These are phyloP conservation scores for Fomes fomentarius DNA, from an alignment of 1,284 basidiomycete species.

Conservation along the genomic window DNA sequence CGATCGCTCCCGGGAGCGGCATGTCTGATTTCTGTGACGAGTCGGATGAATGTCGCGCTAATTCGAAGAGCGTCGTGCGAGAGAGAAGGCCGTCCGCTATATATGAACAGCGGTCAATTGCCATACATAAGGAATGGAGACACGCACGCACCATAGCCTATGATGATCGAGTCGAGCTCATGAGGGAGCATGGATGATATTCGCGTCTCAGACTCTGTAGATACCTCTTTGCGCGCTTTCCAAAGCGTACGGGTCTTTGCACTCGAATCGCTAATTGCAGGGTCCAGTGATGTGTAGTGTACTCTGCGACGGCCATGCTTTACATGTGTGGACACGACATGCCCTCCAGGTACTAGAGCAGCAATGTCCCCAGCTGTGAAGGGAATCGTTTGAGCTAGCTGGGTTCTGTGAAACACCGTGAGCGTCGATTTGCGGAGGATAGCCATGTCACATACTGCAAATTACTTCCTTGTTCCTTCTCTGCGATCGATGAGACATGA, in stretches of 20 bases:
- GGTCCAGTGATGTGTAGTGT: conserved; percentile 13
- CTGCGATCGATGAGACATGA: conserved; percentile 25
- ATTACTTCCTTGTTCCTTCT: conserved; percentile 21
- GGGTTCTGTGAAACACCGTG: conserved; percentile 9
- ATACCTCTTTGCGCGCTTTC: conserved; percentile 27
- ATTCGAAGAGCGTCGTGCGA: conserved; percentile 42
- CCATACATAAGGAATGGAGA: too few species aligned
- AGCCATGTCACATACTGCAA: not conserved
- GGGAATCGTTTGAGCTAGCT: conserved; percentile 15
- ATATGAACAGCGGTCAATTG: not conserved
- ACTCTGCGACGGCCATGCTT: conserved; percentile 29
- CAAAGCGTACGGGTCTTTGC: conserved; percentile 26
- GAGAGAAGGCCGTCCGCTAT: conserved; percentile 63
- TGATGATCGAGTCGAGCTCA: conserved; percentile 55
- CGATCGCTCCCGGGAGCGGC: conserved; percentile 51
- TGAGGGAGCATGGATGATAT: conserved; percentile 59
- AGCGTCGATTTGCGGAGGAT: not conserved
- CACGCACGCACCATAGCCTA: conserved; percentile 62
- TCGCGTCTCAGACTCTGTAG: conserved; percentile 15
- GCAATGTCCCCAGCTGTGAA: conserved; percentile 17
- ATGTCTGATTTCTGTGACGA: conserved; percentile 44
- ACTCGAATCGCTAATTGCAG: not conserved
- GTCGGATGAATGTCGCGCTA: conserved; percentile 32
- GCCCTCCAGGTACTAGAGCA: conserved; percentile 17
- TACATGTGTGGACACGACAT: conserved; percentile 24